These are phyloP conservation scores for Mortierella antarctica DNA, from an alignment of 192 early-diverging fungal genomes.

Conservation along the genomic window DNA sequence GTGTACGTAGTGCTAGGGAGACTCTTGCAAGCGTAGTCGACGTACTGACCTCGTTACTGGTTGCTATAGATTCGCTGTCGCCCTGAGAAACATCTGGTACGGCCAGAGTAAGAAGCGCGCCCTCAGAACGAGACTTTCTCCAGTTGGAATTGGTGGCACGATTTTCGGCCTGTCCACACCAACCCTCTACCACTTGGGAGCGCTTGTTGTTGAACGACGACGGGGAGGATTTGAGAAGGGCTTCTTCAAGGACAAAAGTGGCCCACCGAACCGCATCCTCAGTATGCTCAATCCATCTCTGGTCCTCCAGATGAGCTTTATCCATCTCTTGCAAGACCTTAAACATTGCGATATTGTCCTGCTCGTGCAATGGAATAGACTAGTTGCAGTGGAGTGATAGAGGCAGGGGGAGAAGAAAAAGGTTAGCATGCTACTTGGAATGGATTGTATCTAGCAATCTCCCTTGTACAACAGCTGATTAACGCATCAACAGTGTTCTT, in stretches of 20 bases:
- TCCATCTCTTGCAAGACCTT: constrained; percentile 31
- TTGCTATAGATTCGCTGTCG: too few relatives aligned
- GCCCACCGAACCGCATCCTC: constrained; percentile 20
- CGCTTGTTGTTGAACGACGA: background rate
- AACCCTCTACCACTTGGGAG: background rate
- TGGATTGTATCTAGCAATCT: constrained; percentile 12
- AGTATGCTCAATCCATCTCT: constrained; percentile 16
- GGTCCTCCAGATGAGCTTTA: constrained; percentile 9
- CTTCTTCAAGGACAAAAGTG: constrained; percentile 23
- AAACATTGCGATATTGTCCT: constrained; percentile 21
- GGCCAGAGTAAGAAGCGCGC: background rate
- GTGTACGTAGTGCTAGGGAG: too few relatives aligned
- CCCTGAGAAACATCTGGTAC: too few relatives aligned
- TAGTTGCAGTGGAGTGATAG: background rate
- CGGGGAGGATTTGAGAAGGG: constrained; percentile 9
- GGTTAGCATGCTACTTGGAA: background rate
- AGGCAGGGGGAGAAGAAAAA: background rate
- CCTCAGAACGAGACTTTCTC: constrained; percentile 1
- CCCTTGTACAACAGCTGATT: background rate
- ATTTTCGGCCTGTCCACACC: background rate
- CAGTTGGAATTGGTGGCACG: too few relatives aligned
- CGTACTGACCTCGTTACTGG: too few relatives aligned
- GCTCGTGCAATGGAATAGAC: constrained; percentile 37
- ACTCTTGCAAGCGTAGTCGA: too few relatives aligned
- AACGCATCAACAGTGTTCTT: background rate